A percentile compares a stretch with the other conserved stretches of the same genome.
Conservation (phyloP, 257 asterid species). For the Penstemon davidsonii region DNA sequence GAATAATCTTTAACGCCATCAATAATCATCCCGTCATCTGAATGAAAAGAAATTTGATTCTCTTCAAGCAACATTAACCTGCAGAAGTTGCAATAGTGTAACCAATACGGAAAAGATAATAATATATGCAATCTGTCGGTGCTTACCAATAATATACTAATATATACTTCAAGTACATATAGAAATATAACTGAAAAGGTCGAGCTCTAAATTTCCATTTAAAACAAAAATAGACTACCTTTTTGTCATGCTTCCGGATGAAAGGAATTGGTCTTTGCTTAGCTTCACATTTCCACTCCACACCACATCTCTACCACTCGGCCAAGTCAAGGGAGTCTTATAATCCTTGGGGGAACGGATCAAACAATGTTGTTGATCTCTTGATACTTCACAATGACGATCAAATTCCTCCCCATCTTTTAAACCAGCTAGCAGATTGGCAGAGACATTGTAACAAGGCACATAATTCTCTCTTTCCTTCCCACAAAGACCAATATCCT, state of each 20-base stretch:
- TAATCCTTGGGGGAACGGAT: slow-evolving; percentile 94
- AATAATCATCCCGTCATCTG: slow-evolving; percentile 75
- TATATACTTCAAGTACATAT: no score
- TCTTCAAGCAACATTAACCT: slow-evolving; percentile 98
- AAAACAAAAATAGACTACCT: slow-evolving; percentile 49
- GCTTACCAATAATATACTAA: not conserved
- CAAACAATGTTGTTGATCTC: slow-evolving; percentile 60
- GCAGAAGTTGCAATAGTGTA: slow-evolving; percentile 31
- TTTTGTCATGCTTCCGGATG: slow-evolving; percentile 97
- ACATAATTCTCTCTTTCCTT: slow-evolving; percentile 87
- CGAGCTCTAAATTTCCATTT: slow-evolving; percentile 13
- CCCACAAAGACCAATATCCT: slow-evolving; percentile 73
- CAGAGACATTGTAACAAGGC: slow-evolving; percentile 92
- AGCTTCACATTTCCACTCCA: slow-evolving; percentile 94
- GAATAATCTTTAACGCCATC: slow-evolving; percentile 91
- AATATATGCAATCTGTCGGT: slow-evolving; percentile 2
- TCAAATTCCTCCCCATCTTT: slow-evolving; percentile 86
- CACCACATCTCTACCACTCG: slow-evolving; percentile 83
- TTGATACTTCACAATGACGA: slow-evolving; percentile 81
- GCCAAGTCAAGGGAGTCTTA: slow-evolving; percentile 94
- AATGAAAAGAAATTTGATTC: slow-evolving; percentile 92
- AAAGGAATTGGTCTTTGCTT: slow-evolving; percentile 93
- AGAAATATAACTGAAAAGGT: slow-evolving; percentile 19
- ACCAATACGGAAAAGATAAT: slow-evolving; percentile 14
- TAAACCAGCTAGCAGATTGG: slow-evolving; percentile 70